Percentiles rank a stretch among this genome's conserved stretches.
phyloP scores from a whole-genome alignment of 345 rosid genomes.

The Aethionema arabicum region DNA sequence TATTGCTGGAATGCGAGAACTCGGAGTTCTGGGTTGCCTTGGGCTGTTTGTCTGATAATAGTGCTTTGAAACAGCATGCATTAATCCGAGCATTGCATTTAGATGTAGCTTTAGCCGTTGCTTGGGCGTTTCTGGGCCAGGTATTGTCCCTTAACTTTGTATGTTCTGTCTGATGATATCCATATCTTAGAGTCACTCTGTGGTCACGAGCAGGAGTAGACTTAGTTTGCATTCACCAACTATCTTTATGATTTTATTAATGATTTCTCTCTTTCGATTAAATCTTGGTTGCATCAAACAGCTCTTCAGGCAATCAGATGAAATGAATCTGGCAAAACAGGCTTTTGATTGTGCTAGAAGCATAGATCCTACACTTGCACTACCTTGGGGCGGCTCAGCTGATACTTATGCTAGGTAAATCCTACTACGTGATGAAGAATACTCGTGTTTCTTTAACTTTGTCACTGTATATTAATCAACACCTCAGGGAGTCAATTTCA shows the following conservation, averaged over 20 bases:
- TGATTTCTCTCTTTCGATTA: slow-evolving; percentile 2
- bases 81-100: slow-evolving; percentile 85
- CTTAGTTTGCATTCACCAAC: slow-evolving; percentile 3
- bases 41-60: slow-evolving; percentile 68
- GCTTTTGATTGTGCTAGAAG: slow-evolving; percentile 97
- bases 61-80: slow-evolving; percentile 80
- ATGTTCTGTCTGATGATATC: too few species aligned
- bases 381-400: slow-evolving; percentile 99
- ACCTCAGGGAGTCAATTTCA: slow-evolving; percentile 54
- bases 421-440: slow-evolving; percentile 17
- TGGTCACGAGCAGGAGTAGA: too few species aligned
- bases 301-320: slow-evolving; percentile 68
- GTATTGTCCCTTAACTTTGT: slow-evolving; percentile 38
- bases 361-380: slow-evolving; percentile 89
- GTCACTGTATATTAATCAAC: slow-evolving; percentile 19
- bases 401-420: slow-evolving; percentile 63
- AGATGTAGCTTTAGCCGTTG: slow-evolving; percentile 78
- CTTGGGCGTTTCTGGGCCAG: slow-evolving; percentile 96
- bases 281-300: slow-evolving; percentile 37
- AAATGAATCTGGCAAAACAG: slow-evolving; percentile 70
- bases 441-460: slow-evolving; percentile 9
- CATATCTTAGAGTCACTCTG: too few species aligned
- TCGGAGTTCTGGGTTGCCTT: slow-evolving; percentile 81
- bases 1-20: slow-evolving; percentile 80
- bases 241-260: slow-evolving; percentile 3